These are phyloP conservation scores for Coemansia aciculifera DNA, from an alignment of 192 early-diverging fungal genomes.

Conservation along the genomic window DNA sequence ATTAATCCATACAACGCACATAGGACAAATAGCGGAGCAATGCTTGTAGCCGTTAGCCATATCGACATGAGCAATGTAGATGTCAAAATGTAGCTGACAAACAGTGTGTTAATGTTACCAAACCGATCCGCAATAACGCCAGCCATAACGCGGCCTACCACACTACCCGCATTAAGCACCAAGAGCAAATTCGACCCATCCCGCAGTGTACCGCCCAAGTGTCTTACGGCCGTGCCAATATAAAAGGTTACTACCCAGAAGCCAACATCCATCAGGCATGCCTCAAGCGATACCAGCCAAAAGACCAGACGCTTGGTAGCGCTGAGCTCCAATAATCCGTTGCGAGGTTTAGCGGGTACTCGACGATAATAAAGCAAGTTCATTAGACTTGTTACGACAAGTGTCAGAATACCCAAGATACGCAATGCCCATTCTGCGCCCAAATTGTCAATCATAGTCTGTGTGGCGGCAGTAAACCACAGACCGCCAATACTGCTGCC, in stretches of 20 bases:
- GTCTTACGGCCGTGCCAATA: conserved; percentile 30
- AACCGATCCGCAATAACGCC: conserved; percentile 33
- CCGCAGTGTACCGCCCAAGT: conserved; percentile 15
- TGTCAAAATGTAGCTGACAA: conserved; percentile 19
- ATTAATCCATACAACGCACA: conserved; percentile 40
- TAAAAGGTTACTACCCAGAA: conserved; percentile 54
- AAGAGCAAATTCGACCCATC: conserved; percentile 25
- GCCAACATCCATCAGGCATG: conserved; percentile 22
- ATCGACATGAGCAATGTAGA: conserved; percentile 28
- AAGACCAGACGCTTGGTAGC: conserved; percentile 24
- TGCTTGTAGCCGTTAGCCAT: conserved; percentile 28
- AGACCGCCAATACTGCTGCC: conserved; percentile 77
- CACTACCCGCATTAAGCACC: conserved; percentile 33
- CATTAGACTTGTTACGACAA: conserved; percentile 34
- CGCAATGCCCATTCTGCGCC: conserved; percentile 70
- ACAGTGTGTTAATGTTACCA: conserved; percentile 36
- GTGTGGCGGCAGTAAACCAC: conserved; percentile 59
- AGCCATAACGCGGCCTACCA: conserved; percentile 27
- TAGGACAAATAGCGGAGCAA: conserved; percentile 29
- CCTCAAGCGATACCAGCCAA: conserved; percentile 33
- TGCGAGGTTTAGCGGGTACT: conserved; percentile 48
- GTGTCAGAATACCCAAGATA: conserved; percentile 59
- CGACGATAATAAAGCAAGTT: conserved; percentile 44
- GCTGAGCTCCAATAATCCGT: conserved; percentile 21
- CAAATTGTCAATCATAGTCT: conserved; percentile 58